Evolutionary conservation across 148 eudicot species (phyloP).

Genomic region (Cornus suecica): DNA sequence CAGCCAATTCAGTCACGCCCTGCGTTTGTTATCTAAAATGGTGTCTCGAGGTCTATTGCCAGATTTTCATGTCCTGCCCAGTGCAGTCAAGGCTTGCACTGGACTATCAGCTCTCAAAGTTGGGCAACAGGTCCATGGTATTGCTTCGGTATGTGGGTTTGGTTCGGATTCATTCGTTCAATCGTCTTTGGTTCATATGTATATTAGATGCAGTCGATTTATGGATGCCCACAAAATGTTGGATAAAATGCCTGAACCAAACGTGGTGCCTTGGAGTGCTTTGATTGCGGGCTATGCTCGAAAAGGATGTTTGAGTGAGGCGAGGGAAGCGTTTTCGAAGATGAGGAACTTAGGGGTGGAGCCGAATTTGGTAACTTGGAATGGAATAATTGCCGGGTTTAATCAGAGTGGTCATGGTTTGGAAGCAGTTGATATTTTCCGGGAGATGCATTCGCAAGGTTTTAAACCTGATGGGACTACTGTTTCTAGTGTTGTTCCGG

Average conservation of each 20-base stretch:
- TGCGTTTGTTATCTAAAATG: constrained; percentile 46
- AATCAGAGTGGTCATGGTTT: constrained; percentile 46
- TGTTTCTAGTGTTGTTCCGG: constrained; percentile 53
- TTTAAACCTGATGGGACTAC: constrained; percentile 49
- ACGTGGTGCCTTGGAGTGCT: constrained; percentile 73
- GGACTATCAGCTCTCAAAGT: constrained; percentile 27
- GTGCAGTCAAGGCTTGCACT: constrained; percentile 65
- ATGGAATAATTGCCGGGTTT: constrained; percentile 66
- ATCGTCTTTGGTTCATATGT: constrained; percentile 76
- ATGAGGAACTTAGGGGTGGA: constrained; percentile 53
- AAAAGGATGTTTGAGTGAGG: constrained; percentile 47
- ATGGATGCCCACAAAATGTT: constrained; percentile 56
- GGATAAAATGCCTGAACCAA: constrained; percentile 54
- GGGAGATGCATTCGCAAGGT: constrained; percentile 44
- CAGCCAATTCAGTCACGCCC: constrained; percentile 25
- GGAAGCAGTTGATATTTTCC: constrained; percentile 40
- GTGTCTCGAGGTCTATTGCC: constrained; percentile 36
- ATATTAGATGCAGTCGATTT: constrained; percentile 50
- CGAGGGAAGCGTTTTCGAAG: constrained; percentile 42
- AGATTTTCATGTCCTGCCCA: constrained; percentile 53
- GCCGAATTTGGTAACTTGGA: constrained; percentile 55
- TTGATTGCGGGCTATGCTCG: constrained; percentile 82
- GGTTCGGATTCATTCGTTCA: constrained; percentile 48
- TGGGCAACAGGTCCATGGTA: constrained; percentile 63
- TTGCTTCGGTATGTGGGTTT: constrained; percentile 44